These are phyloP conservation scores for Scutellaria barbata DNA, from an alignment of 257 asterid species.

Conservation along the genomic window DNA sequence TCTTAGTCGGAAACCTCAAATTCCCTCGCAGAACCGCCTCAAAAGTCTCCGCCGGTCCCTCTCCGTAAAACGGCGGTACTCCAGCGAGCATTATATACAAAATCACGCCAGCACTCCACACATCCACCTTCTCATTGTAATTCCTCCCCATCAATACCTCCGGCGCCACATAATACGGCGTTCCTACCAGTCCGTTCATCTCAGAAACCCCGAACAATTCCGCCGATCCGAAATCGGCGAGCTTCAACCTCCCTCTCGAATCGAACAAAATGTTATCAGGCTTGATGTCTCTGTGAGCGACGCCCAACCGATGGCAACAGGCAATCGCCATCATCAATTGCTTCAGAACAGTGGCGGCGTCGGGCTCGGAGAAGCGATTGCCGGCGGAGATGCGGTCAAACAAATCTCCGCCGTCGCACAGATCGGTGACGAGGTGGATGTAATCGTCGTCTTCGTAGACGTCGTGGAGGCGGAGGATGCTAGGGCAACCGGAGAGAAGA, in stretches of 20 bases:
- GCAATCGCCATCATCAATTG: slow-evolving; percentile 61
- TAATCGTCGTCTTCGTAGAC: slow-evolving; percentile 83
- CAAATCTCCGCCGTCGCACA: slow-evolving; percentile 73
- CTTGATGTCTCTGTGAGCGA: slow-evolving; percentile 81
- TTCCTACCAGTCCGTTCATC: slow-evolving; percentile 84
- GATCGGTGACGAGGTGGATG: slow-evolving; percentile 74
- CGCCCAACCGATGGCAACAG: slow-evolving; percentile 68
- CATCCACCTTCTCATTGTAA: slow-evolving; percentile 83
- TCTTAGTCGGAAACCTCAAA: slow-evolving; percentile 73
- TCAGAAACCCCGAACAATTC: slow-evolving; percentile 64
- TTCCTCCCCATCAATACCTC: slow-evolving; percentile 80
- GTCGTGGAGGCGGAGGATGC: slow-evolving; percentile 58
- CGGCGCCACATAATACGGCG: slow-evolving; percentile 94
- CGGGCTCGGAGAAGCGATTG: slow-evolving; percentile 48
- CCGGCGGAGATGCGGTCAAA: slow-evolving; percentile 62
- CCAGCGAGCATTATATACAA: slow-evolving; percentile 87
- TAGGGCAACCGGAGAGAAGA: slow-evolving; percentile 55
- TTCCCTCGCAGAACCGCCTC: slow-evolving; percentile 78
- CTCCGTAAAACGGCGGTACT: slow-evolving; percentile 85
- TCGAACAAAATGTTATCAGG: slow-evolving; percentile 88
- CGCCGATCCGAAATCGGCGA: slow-evolving; percentile 96
- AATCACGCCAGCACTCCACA: slow-evolving; percentile 90
- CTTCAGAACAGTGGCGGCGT: slow-evolving; percentile 56
- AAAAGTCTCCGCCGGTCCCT: slow-evolving; percentile 68
- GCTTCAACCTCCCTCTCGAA: slow-evolving; percentile 56